Base-by-base conservation (phyloP, 345 rosid genomes). In the Camelina neglecta region DNA sequence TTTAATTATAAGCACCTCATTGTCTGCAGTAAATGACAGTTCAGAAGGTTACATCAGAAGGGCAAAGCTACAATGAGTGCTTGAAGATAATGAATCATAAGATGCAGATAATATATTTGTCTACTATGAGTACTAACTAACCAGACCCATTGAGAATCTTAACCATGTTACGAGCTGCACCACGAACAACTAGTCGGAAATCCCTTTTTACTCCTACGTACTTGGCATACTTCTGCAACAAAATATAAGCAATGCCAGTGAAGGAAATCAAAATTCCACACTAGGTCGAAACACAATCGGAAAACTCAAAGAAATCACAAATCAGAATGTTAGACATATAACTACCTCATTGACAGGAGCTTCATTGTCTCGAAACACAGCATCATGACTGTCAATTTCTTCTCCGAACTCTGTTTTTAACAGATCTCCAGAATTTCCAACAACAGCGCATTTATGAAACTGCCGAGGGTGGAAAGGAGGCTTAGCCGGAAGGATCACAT, bases 121-220 rank as follows among this genome's bases (percentile, higher is more conserved):
- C 21, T 56, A 74, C 74, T 72, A 56, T 61, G 65, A 67, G 66
- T 63, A 75, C 91, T 75, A 47, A 75, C 91, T 75, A 42, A 92
- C 97, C 73, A 44, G 97, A 92, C 49, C 98, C 97, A 47, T 81
- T 82, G 68, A 92, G 90, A 79, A 92, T 92, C 64, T 82, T 74
- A 66, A 90, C 81, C 97, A 94, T 92, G 87, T 94, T 94, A 64
- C 92, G 90, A 81, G 98, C 98, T 21, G 92, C 96, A 79, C 98
- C 97, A 24, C 97, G 86, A 20, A 92, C 98, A 44, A 94, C 98
- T 75, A 94, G 90, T 63, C 96, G 96, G 75, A 94, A 92, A 83
- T 90, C 96, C 74, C 99, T 92, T 84, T 92, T 95, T 74, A 92
- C 51, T 35, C 97, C 99, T 76, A 95, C 97, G 66, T 86, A 79